Conservation (phyloP, 345 rosid genomes). For the Trapa bicornis region DNA sequence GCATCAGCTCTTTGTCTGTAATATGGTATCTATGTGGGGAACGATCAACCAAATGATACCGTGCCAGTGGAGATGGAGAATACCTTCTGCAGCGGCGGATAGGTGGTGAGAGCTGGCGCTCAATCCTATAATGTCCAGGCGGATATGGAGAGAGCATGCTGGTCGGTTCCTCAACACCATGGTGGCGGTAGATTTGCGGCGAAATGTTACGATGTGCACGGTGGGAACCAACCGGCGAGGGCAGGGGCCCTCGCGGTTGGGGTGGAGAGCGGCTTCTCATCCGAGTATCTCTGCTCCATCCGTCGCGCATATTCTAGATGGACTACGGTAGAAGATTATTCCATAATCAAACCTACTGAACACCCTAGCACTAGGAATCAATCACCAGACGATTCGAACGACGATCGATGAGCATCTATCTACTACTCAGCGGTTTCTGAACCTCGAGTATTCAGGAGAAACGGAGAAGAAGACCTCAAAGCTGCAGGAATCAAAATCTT, state of each 20-base stretch:
- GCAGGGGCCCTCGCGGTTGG: not conserved
- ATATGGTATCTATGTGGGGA: not conserved
- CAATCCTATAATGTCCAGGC: not conserved
- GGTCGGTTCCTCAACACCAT: not conserved
- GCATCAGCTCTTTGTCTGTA: not conserved
- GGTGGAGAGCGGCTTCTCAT: not conserved
- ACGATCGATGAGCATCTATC: not conserved
- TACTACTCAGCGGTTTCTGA: not conserved
- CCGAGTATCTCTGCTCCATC: not conserved
- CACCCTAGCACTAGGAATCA: not conserved
- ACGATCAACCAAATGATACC: not conserved
- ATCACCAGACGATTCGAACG: not conserved
- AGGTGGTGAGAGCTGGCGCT: constrained; percentile 4
- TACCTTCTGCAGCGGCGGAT: not conserved
- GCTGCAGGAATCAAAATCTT: not conserved
- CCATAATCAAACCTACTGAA: not conserved
- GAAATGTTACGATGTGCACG: not conserved
- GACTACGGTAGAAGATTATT: not conserved
- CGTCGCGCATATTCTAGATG: not conserved
- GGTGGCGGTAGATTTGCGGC: not conserved
- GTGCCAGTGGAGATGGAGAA: not conserved
- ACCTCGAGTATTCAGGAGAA: not conserved
- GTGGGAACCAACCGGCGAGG: not conserved
- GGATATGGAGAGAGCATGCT: not conserved
- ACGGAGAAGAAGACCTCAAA: not conserved